Evolutionary conservation across 2,329 filamentous ascomycete species (phyloP).

Genomic region (Fusarium duplospermum): DNA sequence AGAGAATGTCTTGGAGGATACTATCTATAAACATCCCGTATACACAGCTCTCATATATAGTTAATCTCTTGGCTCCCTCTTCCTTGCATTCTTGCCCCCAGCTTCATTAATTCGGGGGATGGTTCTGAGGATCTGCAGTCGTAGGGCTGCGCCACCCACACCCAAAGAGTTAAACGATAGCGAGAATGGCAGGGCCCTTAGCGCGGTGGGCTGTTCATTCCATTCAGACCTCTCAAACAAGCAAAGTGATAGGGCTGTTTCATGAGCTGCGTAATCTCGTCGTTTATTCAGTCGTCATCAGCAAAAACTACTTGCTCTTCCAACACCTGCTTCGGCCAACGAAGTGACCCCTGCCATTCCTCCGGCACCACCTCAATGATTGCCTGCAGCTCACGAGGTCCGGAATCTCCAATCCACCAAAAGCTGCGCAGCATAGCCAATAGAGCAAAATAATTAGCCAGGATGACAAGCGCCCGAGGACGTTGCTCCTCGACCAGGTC

Average conservation of each 20-base stretch:
- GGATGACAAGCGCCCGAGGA: conserved; percentile 36
- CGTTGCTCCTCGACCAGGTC: conserved; percentile 33
- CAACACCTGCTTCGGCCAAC: conserved; percentile 14
- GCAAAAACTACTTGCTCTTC: neutral
- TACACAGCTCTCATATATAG: neutral
- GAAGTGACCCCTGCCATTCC: conserved; percentile 14
- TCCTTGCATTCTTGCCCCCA: neutral
- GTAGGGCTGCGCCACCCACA: neutral
- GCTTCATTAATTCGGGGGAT: neutral
- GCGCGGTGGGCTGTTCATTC: neutral
- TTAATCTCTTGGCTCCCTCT: neutral
- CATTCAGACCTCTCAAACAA: neutral
- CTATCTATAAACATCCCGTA: neutral
- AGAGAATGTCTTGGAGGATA: neutral
- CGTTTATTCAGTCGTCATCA: neutral
- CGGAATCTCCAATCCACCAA: conserved; percentile 38
- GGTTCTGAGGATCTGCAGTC: neutral
- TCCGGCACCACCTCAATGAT: conserved; percentile 17
- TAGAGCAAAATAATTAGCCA: conserved; percentile 39
- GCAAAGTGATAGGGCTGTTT: neutral
- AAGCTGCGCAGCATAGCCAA: conserved; percentile 20
- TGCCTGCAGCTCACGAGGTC: conserved; percentile 26
- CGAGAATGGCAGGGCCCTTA: conserved; percentile 1
- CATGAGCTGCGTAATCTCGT: neutral
- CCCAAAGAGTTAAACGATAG: conserved; percentile 4